These are phyloP conservation scores for Pichia insulana DNA, from an alignment of 805 yeast genomes.

Conservation along the genomic window DNA sequence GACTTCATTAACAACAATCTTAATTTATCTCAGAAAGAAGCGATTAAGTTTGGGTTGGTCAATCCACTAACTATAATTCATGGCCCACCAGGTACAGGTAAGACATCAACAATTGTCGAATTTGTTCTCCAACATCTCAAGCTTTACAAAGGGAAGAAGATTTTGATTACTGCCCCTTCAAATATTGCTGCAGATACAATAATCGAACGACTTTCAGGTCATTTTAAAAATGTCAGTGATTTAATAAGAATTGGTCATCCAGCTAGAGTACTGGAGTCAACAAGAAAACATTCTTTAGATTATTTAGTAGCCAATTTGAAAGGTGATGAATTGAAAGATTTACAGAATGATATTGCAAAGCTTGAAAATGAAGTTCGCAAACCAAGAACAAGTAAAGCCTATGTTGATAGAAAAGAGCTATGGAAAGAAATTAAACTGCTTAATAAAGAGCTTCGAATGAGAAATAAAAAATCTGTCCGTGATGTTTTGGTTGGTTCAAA, in stretches of 20 bases:
- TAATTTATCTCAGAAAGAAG: constrained; percentile 64
- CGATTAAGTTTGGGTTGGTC: constrained; percentile 61
- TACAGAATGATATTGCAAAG: constrained; percentile 7
- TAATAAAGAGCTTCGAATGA: constrained; percentile 54
- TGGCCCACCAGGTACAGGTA: constrained; percentile 82
- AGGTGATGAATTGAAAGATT: constrained; percentile 53
- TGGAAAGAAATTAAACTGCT: constrained; percentile 63
- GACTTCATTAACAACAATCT: constrained; percentile 36
- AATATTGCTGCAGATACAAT: constrained; percentile 89
- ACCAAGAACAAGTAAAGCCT: constrained; percentile 31
- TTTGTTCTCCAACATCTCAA: constrained; percentile 60
- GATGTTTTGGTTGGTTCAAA: constrained; percentile 52
- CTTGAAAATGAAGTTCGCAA: constrained; percentile 39
- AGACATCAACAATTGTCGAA: constrained; percentile 80
- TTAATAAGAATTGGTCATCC: constrained; percentile 92
- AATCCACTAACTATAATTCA: constrained; percentile 50
- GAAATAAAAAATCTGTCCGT: constrained; percentile 57
- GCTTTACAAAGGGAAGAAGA: constrained; percentile 29
- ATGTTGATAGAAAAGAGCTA: constrained; percentile 53
- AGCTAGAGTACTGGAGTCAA: constrained; percentile 61
- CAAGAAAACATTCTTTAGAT: constrained; percentile 68
- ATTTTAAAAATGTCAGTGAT: constrained; percentile 26
- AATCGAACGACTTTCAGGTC: constrained; percentile 53
- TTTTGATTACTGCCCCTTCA: constrained; percentile 89
- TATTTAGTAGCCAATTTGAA: constrained; percentile 50